Evolutionary conservation across 148 eudicot genomes (phyloP), one percentile per base, ranked within the genome.

Genomic region (Talinum fruticosum): DNA sequence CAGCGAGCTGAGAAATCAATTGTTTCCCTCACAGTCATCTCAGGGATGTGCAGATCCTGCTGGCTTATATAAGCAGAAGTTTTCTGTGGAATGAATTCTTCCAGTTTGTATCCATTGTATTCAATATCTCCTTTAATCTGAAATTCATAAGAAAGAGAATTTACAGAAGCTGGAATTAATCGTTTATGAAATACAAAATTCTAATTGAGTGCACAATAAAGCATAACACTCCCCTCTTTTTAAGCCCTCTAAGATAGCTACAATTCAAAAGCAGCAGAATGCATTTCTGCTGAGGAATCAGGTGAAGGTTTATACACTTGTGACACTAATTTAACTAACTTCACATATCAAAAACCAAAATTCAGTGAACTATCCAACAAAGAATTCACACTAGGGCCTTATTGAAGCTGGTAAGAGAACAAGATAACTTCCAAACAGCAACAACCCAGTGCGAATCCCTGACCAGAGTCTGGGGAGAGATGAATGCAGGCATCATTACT

Each of bases 1-100:
- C 94, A 91, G 23, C 86, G 85, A 73, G 91, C 87, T 73, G 96
- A 88, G 81, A 93, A 93, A 80, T 91, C 94, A 66, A 93, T 69
- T 24, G 91, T 83, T 78, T 93, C 98, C 77, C 92, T 87, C 37
- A 91, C 90, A 35, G 98, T 93, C 87, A 93, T 88, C 74, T 90
- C 91, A 61, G 96, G 87, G 36, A 90, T 88, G 76, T 91, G 96
- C 66, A 85, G 79, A 75, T 93, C 94, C 77, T 87, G 51, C 81
- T 93, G 98, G 74, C 92, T 86, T 35, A 93, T 81, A 71, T 90
- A 93, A 77, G 92, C 88, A 72, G 97, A 91, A 41, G 85, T 86
- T 82, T 90, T 93, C 71, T 91, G 98, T 36, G 94, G 90, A 6
- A 90, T 82, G 75, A 91, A 85, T 82, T 90, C 89, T 61, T 83